Base-by-base conservation (phyloP, 2,329 filamentous ascomycete genomes). In the Raffaelea albimanens region DNA sequence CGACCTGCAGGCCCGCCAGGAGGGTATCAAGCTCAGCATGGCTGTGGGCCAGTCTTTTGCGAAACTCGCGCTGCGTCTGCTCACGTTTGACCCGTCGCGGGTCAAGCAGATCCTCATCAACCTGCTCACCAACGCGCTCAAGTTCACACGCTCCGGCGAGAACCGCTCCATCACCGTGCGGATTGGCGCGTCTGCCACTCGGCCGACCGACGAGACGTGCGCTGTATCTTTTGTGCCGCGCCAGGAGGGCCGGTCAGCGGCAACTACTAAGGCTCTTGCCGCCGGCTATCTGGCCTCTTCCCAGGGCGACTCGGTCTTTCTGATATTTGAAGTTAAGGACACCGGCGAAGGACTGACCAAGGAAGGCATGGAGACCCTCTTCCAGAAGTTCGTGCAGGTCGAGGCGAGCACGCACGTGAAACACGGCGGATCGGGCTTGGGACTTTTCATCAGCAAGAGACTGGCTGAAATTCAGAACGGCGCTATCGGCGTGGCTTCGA, bases 391-490 rank as follows among this genome's bases (percentile, higher is more conserved):
- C 61, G 82, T 83, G 7, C 87, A 91, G 63, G 84, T 85, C 1
- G 87, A 79, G 20, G 82, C 84, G 2, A 78, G 79, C 44, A 89
- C 85, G 0, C 85, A 88, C 54, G 80, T 87, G 16, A 80, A 87
- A 55, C 89, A 91, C 54, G 87, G 86, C 20, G 87, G 87, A 0
- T 86, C 82, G 0, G 87, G 87, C 0, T 71, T 93, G 1, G 87
- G 87, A 0, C 69, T 91, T 0, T 91, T 89, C 61, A 90, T 91
- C 53, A 86, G 82, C 34, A 75, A 85, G 21, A 78, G 86, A 47
- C 71, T 93, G n/a, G 87, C 85, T 0, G 86, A 91, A 59, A 68
- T 91, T 11, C 85, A 90, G 60, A 85, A 85, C 19, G 87, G 87
- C 4, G 81, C 86, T 51, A 89, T 93, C 42, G 86, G 85, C 2